Evolutionary conservation across 176 grass and related monocot genomes (phyloP), one percentile per base, ranked within the genome.

Genomic region (Elymus sibiricus): DNA sequence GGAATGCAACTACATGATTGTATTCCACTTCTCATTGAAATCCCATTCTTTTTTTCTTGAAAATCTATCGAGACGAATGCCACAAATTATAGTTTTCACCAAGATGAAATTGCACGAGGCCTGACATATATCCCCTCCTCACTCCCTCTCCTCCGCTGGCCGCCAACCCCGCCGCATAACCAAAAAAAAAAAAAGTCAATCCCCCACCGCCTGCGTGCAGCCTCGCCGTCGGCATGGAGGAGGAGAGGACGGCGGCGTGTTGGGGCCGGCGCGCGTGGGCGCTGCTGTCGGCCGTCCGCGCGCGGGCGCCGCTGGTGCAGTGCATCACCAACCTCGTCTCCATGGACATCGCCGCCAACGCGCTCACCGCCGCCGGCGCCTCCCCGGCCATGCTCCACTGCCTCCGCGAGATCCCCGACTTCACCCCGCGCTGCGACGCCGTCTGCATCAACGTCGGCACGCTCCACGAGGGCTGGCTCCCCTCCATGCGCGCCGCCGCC

Each of bases 241-340:
- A 63, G 53, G 59, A 85, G 26, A 53, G 68, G 77, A 43, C 21
- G 26, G 27, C 64, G 5, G 60, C 13, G 1, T 90, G 76, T 39
- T 93, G 91, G 89, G 61, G 55, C 12, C 25, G 29, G 21, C 77
- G 85, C 9, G 92, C 92, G 11, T 95, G 95, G 95, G 86, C 53
- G 14, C 87, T 93, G 76, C 91, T 93, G 46, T 91, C 90, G 24
- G 70, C 44, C 9, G 89, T 97, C 6, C 89, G 95, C 31, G 70
- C 29, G 16, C 84, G 89, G 32, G 85, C 87, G 27, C 92, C 95
- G 24, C 84, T 95, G 25, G 95, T 95, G 65, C 95, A 95, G 85
- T 97, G 95, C 87, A 93, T 97, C 81, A 97, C 95, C 69, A 97
- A 97, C 84, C 69, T 93, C 13, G 95, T 98, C 17, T 98, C 95